Evolutionary conservation across 1,284 basidiomycete genomes (phyloP).

Genomic region (Naganishia sp.): DNA sequence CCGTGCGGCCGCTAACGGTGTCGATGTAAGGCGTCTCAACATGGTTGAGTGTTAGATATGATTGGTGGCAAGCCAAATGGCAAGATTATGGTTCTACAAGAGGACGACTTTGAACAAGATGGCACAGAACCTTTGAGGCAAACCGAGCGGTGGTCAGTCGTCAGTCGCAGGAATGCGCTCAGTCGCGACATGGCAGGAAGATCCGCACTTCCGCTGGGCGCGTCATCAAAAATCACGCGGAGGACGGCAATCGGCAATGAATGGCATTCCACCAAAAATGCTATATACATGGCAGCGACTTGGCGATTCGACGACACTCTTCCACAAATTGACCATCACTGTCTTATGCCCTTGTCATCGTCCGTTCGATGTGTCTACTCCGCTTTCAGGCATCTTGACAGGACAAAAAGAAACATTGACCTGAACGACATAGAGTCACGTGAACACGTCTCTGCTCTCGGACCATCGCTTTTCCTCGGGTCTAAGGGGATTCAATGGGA

Average conservation of each 20-base stretch:
- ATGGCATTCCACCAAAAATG: background rate
- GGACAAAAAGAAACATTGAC: background rate
- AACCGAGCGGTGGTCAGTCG: conserved; percentile 1
- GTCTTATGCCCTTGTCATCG: background rate
- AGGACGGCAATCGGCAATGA: conserved; percentile 19
- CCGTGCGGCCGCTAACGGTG: conserved; percentile 23
- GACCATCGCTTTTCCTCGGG: conserved; percentile 26
- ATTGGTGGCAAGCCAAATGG: conserved; percentile 13
- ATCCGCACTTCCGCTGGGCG: conserved; percentile 27
- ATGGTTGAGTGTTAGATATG: conserved; percentile 19
- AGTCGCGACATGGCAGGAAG: conserved; percentile 2
- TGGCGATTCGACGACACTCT: background rate
- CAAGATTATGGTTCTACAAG: background rate
- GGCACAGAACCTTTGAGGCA: background rate
- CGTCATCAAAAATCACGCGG: conserved; percentile 29
- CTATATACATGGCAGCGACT: background rate
- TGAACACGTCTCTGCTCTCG: background rate
- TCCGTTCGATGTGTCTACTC: background rate
- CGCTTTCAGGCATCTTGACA: background rate
- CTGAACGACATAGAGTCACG: conserved; percentile 3
- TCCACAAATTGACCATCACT: too few relatives aligned
- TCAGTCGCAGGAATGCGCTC: conserved; percentile 14
- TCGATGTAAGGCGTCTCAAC: conserved; percentile 31
- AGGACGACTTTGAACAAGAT: background rate
- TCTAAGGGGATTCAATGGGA: background rate